Conservation (phyloP, 768 basidiomycete genomes). For the Tulasnella sp. region DNA sequence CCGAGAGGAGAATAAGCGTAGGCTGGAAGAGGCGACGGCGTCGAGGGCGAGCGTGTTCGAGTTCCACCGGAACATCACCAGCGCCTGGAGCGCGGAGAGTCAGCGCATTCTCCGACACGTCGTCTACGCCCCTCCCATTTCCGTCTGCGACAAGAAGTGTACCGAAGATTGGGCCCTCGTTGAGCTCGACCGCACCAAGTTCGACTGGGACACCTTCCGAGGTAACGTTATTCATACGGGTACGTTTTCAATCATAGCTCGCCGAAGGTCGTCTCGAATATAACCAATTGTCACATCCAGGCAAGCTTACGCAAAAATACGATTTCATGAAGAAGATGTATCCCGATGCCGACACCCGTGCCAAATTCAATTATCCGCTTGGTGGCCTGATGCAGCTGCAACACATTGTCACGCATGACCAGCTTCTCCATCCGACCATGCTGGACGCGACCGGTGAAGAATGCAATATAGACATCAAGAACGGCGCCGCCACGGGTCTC, state of each 20-base stretch:
- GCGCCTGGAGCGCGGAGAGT: conserved; percentile 20
- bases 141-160: not conserved
- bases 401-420: conserved; percentile 18
- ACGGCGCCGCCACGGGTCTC: conserved; percentile 12
- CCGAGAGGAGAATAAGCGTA: conserved; percentile 2
- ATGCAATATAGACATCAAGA: conserved; percentile 13
- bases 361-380: conserved; percentile 23
- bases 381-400: conserved; percentile 26
- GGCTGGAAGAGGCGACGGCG: conserved; percentile 12
- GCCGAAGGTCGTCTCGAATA: conserved; percentile 12
- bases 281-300: conserved; percentile 24
- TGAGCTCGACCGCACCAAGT: conserved; percentile 21
- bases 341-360: conserved; percentile 18
- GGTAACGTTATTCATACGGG: conserved; percentile 25
- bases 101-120: conserved; percentile 23
- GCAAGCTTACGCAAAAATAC: conserved; percentile 18
- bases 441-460: conserved; percentile 21
- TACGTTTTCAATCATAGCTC: conserved; percentile 18
- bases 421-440: conserved; percentile 22
- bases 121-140: conserved; percentile 8
- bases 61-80: conserved; percentile 17
- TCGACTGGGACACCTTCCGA: conserved; percentile 23
- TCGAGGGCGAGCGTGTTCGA: conserved; percentile 17
- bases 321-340: conserved; percentile 23
- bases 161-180: conserved; percentile 22